Conservation (phyloP, 208 protist species). For the Leishmania gerbilli region DNA sequence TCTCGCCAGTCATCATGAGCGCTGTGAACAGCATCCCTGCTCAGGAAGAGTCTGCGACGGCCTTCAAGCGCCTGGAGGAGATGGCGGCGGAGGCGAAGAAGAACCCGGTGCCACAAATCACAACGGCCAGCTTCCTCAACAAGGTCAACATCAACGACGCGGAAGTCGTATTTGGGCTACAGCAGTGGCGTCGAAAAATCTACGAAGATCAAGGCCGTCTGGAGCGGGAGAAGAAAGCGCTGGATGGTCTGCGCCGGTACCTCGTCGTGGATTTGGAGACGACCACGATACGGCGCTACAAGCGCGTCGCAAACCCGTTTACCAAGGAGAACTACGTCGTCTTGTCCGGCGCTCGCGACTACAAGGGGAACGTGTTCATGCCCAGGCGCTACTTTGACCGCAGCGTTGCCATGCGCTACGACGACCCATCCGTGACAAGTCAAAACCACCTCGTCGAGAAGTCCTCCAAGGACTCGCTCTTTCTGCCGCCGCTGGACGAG, state of each 20-base stretch:
- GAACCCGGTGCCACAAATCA: conserved; percentile 72
- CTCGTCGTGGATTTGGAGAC: conserved; percentile 92
- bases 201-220: conserved; percentile 82
- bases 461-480: conserved; percentile 81
- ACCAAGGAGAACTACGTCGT: conserved; percentile 90
- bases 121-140: conserved; percentile 80
- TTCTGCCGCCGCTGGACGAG: conserved; percentile 86
- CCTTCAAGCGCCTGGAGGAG: conserved; percentile 36
- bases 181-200: conserved; percentile 88
- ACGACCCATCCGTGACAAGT: conserved; percentile 70
- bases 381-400: conserved; percentile 81
- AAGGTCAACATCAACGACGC: conserved; percentile 88
- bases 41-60: conserved; percentile 44
- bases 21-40: conserved; percentile 77
- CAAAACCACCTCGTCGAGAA: conserved; percentile 70
- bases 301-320: conserved; percentile 92
- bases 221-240: conserved; percentile 67
- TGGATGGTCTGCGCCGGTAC: conserved; percentile 66
- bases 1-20: conserved; percentile 73
- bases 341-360: conserved; percentile 86
- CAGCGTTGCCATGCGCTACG: conserved; percentile 77
- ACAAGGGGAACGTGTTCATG: conserved; percentile 90
- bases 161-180: conserved; percentile 87
- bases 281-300: conserved; percentile 87
- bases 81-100: conserved; percentile 48